Base-by-base conservation (phyloP, 176 grass and related monocot species). In the Ensete ventricosum region DNA sequence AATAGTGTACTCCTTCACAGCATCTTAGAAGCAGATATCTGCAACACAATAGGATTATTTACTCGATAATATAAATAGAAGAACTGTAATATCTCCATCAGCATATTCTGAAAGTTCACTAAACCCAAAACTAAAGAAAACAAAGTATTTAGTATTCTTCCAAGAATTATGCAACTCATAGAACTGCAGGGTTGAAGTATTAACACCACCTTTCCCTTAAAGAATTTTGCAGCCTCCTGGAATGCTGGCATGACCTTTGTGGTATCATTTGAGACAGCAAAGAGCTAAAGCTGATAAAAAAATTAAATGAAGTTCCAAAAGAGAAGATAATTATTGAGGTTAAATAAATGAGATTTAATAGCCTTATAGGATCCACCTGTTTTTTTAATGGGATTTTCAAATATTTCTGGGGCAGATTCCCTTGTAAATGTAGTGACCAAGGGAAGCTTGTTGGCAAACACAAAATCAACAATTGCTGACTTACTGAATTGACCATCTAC, bases 321-420 rank as follows among this genome's bases (percentile, higher is more conserved):
- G 1, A 6, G 19, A 79, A n/a, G 29, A 34, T 34, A 82, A 19
- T 58, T 26, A 19, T 11, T 14, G 34, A 43, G 52, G 49, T 60
- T 57, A 77, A 19, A 70, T n/a, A 29, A 55, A 78, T 55, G n/a
- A 25, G 21, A 29, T 52, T 60, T 34, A 34, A 34, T 59, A 49
- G 25, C 17, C 12, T 54, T 59, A 14, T 62, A 69, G 27, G 53
- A 14, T n/a, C 50, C 82, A 88, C 90, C 83, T 98, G 95, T 26
- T 89, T 91, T 74, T 98, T 98, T n/a, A n/a, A 98, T 98, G 54
- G 84, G 80, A 81, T 91, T 93, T 57, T 93, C 95, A 82, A 98
- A 98, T 80, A 98, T 72, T 8, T 88, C 83, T 69, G 88, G 82
- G 9, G 88, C 86, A 34, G 77, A 87, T 78, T 98, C 90, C 73